phyloP scores from a whole-genome alignment of 208 protist species.

The Trypanosoma boissoni region DNA sequence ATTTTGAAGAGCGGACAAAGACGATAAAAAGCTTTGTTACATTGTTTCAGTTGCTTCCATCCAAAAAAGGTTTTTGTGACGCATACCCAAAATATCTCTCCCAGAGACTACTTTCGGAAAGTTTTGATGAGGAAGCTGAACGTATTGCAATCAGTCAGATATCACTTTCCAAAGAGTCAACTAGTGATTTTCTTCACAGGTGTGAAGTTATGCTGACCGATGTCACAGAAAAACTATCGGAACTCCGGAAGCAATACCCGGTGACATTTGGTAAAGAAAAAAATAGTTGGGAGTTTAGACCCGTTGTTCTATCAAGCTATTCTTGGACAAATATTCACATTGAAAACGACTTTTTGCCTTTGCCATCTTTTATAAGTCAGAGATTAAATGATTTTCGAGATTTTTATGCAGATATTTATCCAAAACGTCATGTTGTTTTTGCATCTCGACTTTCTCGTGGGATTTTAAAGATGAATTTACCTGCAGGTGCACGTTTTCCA shows the following conservation, averaged over 20 bases:
- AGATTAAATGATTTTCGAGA: slow-evolving; percentile 12
- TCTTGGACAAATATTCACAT: slow-evolving; percentile 16
- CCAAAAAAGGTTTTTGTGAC: slow-evolving; percentile 20
- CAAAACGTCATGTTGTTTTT: slow-evolving; percentile 19
- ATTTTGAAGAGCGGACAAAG: slow-evolving; percentile 2
- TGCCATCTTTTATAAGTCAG: slow-evolving; percentile 6
- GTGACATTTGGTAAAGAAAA: not conserved
- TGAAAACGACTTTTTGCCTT: not conserved
- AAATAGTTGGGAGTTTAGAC: slow-evolving; percentile 2
- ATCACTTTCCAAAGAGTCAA: slow-evolving; percentile 14
- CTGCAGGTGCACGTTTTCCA: slow-evolving; percentile 3
- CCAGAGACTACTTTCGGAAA: slow-evolving; percentile 17
- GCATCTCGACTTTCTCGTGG: slow-evolving; percentile 17
- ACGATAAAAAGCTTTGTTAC: slow-evolving; percentile 17
- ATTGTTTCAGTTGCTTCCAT: slow-evolving; percentile 22
- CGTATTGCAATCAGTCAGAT: slow-evolving; percentile 15
- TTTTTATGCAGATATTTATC: slow-evolving; percentile 19
- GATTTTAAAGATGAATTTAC: slow-evolving; percentile 17
- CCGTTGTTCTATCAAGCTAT: slow-evolving; percentile 24
- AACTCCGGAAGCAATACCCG: slow-evolving; percentile 12
- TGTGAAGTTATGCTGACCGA: slow-evolving; percentile 27
- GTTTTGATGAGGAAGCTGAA: slow-evolving; percentile 15
- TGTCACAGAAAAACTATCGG: slow-evolving; percentile 8
- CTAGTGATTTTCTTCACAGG: slow-evolving; percentile 23
- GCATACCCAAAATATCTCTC: slow-evolving; percentile 22